Conservation (phyloP, 352 stramenopile genomes). For the Thraustochytrium sp. region DNA sequence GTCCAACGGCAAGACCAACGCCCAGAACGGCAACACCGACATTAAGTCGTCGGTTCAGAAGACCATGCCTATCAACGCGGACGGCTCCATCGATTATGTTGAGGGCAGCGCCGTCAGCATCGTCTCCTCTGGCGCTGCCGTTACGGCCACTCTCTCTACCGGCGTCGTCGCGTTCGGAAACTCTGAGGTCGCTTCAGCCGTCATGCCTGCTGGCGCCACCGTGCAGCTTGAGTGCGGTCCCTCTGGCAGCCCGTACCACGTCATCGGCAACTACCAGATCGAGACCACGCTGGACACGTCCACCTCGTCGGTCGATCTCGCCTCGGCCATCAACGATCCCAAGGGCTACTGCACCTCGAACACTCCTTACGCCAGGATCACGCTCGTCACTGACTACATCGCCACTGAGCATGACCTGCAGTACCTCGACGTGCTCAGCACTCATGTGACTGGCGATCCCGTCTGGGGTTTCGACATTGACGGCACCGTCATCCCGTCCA, state of each 20-base stretch:
- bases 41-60: neutral
- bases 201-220: neutral
- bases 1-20: neutral
- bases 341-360: neutral
- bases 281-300: neutral
- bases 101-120: neutral
- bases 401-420: neutral
- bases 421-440: too few relatives aligned
- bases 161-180: neutral
- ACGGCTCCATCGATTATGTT: neutral
- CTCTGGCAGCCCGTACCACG: neutral
- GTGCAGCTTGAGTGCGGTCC: neutral
- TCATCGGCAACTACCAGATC: neutral
- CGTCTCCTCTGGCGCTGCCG: neutral
- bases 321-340: neutral
- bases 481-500: neutral
- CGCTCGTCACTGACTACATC: neutral
- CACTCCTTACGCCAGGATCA: neutral
- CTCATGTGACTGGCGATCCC: neutral
- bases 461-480: neutral
- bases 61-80: neutral
- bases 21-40: neutral
- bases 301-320: neutral
- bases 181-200: neutral
- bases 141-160: neutral